Evolutionary conservation across 805 yeast species (phyloP), one percentile per base, ranked within the genome.

Genomic region (Pichia californica): DNA sequence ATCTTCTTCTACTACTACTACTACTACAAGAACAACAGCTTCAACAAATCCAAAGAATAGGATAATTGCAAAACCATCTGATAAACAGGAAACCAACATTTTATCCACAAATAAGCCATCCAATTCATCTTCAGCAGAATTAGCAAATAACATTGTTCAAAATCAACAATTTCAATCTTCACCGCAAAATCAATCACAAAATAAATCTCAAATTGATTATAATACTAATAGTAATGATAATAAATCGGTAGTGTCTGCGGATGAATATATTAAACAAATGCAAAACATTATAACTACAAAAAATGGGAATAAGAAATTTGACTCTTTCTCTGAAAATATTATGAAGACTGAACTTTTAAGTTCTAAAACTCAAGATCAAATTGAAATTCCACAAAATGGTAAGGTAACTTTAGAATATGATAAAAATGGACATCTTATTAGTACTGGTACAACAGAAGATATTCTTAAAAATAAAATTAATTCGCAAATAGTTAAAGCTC

Each of bases 281-380:
- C 53, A 54, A 23, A 49, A 53, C 52, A 56, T 52, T 28, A 47
- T 45, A 27, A 47, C 51, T 23, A 47, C 48, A 14, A 50, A 51
- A 13, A 54, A 54, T 30, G 51, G n/a, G n/a, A n/a, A 53, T 38
- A 55, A 52, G 36, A 56, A 53, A 18, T 55, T 51, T 40, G 59
- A 54, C 36, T 49, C 49, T 34, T 52, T 53, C 23, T 32, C 52
- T 13, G 56, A 54, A 34, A 59, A 48, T 31, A 53, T 52, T 5
- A 41, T 48, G 1, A 49, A 49, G 31, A 29, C 51, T 19, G 55
- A 53, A 25, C n/a, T n/a, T n/a, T n/a, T n/a, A 43, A 48, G 13
- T 36, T 47, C 21, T 50, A 41, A n/a, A 49, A 52, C 33, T 10
- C 36, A 31, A 16, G 31, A 20, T 10, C 31, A 25, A 15, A 27